These are phyloP conservation scores for Neospermospora avenae DNA, from an alignment of 2,329 filamentous ascomycete species.

Conservation along the genomic window DNA sequence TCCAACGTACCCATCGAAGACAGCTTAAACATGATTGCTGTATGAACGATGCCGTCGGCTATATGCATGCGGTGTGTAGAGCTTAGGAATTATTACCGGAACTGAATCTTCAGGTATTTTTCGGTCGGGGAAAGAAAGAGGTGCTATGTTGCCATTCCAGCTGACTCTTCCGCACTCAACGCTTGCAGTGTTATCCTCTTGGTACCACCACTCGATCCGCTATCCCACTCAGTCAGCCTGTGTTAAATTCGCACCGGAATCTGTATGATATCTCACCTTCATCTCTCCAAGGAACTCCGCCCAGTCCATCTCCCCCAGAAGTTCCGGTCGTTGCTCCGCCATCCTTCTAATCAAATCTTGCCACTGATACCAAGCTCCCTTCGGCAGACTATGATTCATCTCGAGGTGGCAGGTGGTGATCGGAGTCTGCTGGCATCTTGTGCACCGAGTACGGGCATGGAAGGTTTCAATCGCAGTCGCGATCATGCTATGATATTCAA, in stretches of 20 bases:
- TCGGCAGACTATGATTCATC: conserved; percentile 4
- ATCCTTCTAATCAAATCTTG: background rate
- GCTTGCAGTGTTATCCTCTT: background rate
- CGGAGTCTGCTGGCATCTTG: conserved; percentile 3
- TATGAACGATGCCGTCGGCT: no score
- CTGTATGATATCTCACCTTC: background rate
- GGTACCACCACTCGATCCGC: conserved; percentile 5
- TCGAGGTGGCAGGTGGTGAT: background rate
- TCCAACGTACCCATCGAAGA: no score
- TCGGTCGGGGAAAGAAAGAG: background rate
- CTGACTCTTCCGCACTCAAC: background rate
- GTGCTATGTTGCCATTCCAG: conserved; percentile 2
- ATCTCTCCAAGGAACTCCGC: background rate
- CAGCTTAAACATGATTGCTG: no score
- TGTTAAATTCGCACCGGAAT: background rate
- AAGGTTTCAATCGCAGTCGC: background rate
- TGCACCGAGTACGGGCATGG: conserved; percentile 3
- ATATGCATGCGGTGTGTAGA: background rate
- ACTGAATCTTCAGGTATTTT: background rate
- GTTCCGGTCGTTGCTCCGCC: background rate
- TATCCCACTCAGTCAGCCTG: background rate
- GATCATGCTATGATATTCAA: background rate
- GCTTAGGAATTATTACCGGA: background rate
- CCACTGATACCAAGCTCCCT: background rate
- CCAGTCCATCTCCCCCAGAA: background rate